A percentile compares a stretch with the other conserved stretches of the same genome.
phyloP scores from a whole-genome alignment of 805 yeast genomes.

The Alloascoidea africana region DNA sequence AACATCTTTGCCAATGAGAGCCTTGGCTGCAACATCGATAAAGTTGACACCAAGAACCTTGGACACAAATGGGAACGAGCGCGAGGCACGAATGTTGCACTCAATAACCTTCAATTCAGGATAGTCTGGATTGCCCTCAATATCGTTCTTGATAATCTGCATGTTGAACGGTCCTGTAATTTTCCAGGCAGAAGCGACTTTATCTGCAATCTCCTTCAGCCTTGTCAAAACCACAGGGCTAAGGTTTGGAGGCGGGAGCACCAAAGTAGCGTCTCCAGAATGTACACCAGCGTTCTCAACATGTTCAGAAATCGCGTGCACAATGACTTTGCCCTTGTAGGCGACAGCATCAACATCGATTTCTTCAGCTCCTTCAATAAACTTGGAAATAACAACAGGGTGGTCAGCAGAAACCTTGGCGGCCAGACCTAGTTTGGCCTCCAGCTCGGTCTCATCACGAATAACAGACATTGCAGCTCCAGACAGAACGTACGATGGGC shows the following conservation, averaged over 20 bases:
- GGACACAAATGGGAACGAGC: slow-evolving; percentile 98
- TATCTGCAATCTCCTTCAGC: slow-evolving; percentile 77
- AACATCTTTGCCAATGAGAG: slow-evolving; percentile 52
- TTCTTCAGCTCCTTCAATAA: slow-evolving; percentile 91
- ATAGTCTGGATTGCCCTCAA: slow-evolving; percentile 38
- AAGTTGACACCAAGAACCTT: slow-evolving; percentile 92
- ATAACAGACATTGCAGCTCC: slow-evolving; percentile 99
- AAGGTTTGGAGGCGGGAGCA: slow-evolving; percentile 80
- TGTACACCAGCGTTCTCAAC: slow-evolving; percentile 98
- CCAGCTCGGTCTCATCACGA: slow-evolving; percentile 63
- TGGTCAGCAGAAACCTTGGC: slow-evolving; percentile 89
- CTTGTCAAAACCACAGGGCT: slow-evolving; percentile 51
- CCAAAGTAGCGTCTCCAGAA: slow-evolving; percentile 95
- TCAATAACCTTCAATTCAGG: slow-evolving; percentile 86
- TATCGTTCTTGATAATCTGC: slow-evolving; percentile 80
- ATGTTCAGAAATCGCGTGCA: slow-evolving; percentile 95
- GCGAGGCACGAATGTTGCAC: slow-evolving; percentile 96
- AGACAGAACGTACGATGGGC: slow-evolving; percentile 93
- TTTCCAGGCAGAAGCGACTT: slow-evolving; percentile 88
- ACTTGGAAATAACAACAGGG: slow-evolving; percentile 94
- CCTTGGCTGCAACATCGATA: slow-evolving; percentile 87
- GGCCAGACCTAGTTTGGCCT: slow-evolving; percentile 70
- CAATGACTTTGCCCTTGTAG: slow-evolving; percentile 68
- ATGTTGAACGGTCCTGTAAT: slow-evolving; percentile 97
- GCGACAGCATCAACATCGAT: slow-evolving; percentile 98